Evolutionary conservation across 345 rosid genomes (phyloP), one percentile per base, ranked within the genome.

Genomic region (Euphorbia peplus): DNA sequence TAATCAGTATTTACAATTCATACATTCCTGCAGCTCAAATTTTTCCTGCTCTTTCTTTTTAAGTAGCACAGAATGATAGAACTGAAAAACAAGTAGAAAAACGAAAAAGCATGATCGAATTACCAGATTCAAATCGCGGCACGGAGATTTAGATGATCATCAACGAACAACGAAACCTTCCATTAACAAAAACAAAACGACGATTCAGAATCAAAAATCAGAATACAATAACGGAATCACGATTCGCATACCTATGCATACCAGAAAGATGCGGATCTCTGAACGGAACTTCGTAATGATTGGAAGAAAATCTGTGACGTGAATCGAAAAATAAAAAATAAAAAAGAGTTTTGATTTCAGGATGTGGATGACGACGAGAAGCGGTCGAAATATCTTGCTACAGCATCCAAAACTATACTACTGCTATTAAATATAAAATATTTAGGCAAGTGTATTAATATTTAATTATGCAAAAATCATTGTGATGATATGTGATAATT

Each of bases 81-180:
- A 69, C 32, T 60, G 10, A 8, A 70, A 42, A 18, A 8, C 5
- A 32, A 44, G 5, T n/a, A 25, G 1, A 15, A 7, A 12, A 3
- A 19, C n/a, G 1, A 3, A 46, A 14, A 3, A 25, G 2, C 24
- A 3, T 6, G 52, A 19, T 2, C 21, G 44, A 30, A 37, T 71
- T 60, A 76, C 85, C 79, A 57, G 51, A 71, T 59, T 29, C 62
- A 28, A 13, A 42, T 30, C 28, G 55, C 47, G 35, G 22, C 48
- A n/a, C n/a, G n/a, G 66, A 65, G 55, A 51, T n/a, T 76, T 88
- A 90, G 86, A 88, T 84, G 89, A 90, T 73, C 92, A 85, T 83
- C 87, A 82, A 83, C 88, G 68, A 81, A 78, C 78, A 56, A 32
- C 3, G n/a, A 25, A 28, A 11, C 5, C 37, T 57, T 22, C 13